Percentiles rank a stretch among this genome's conserved stretches.
Evolutionary conservation across 305 asterid genomes (phyloP).

Genomic region (Petunia hybrid): DNA sequence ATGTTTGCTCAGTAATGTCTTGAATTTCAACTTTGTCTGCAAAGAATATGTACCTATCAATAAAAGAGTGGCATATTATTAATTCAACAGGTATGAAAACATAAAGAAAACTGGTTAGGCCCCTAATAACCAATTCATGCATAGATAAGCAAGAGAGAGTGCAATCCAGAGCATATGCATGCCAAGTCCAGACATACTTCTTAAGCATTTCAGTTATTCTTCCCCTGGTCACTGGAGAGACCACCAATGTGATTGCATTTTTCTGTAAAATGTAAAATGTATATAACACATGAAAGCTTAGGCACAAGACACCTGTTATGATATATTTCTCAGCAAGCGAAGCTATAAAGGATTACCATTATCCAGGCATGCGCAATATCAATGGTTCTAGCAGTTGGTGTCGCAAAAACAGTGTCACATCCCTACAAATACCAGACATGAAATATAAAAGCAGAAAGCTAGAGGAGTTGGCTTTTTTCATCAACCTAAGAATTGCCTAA

Average conservation of each 20-base stretch:
- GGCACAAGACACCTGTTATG: slow-evolving; percentile 26
- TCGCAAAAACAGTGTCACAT: slow-evolving; percentile 91
- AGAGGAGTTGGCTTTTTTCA: slow-evolving; percentile 30
- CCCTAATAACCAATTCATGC: slow-evolving; percentile 32
- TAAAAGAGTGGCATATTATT: slow-evolving; percentile 27
- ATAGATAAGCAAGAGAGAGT: slow-evolving; percentile 27
- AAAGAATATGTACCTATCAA: slow-evolving; percentile 83
- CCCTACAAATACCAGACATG: slow-evolving; percentile 61
- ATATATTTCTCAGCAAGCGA: background rate
- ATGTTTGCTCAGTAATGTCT: slow-evolving; percentile 78
- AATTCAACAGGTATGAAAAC: slow-evolving; percentile 24
- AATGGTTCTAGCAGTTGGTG: slow-evolving; percentile 94
- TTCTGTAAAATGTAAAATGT: slow-evolving; percentile 63
- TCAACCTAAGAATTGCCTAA: slow-evolving; percentile 31
- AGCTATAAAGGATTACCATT: slow-evolving; percentile 47
- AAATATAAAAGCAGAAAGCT: slow-evolving; percentile 35
- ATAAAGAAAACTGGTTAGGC: slow-evolving; percentile 24
- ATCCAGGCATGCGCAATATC: slow-evolving; percentile 72
- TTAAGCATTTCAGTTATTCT: slow-evolving; percentile 75
- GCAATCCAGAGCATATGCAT: slow-evolving; percentile 37
- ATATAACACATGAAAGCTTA: slow-evolving; percentile 28
- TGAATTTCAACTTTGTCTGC: slow-evolving; percentile 93
- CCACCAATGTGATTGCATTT: slow-evolving; percentile 80
- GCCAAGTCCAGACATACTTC: slow-evolving; percentile 58
- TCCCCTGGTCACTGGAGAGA: slow-evolving; percentile 77